phyloP scores from a whole-genome alignment of 2,329 filamentous ascomycete species.

The Cladophialophora exuberans region DNA sequence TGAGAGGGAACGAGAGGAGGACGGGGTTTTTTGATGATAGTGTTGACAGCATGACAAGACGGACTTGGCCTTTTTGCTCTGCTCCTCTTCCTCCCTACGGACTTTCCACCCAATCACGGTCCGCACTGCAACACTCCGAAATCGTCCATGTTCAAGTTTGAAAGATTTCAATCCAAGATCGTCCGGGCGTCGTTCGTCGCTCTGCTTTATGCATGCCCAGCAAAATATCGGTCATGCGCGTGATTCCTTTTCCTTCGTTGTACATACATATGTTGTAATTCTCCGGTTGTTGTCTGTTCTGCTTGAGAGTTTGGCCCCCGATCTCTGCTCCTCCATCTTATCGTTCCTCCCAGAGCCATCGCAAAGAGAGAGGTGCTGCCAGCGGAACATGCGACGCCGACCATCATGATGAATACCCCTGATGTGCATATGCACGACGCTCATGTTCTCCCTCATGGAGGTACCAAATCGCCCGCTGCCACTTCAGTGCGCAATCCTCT shows the following conservation, averaged over 20 bases:
- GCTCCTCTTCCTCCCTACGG: conserved; percentile 10
- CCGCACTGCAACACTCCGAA: too few species aligned
- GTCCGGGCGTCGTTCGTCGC: too few species aligned
- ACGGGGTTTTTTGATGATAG: too few species aligned
- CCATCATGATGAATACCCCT: conserved; percentile 20
- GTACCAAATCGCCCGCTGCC: conserved; percentile 12
- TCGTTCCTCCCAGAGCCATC: background rate
- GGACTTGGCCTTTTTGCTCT: background rate
- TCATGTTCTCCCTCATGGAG: conserved; percentile 2
- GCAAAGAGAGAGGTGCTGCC: background rate
- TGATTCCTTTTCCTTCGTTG: conserved; percentile 6
- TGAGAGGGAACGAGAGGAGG: too few species aligned
- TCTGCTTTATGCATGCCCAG: too few species aligned
- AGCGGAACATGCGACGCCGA: conserved; percentile 12
- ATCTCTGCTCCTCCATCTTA: background rate
- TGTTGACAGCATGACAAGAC: too few species aligned
- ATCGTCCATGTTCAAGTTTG: too few species aligned
- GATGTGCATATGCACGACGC: conserved; percentile 24
- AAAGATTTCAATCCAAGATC: too few species aligned
- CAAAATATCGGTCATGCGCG: conserved; percentile 15
- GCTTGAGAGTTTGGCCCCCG: background rate
- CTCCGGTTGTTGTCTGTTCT: too few species aligned
- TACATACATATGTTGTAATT: too few species aligned
- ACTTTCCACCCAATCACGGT: conserved; percentile 23
- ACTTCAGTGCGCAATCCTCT: conserved; percentile 23